phyloP scores from a whole-genome alignment of 2,329 filamentous ascomycete genomes.

The Hypoxylon sp. region DNA sequence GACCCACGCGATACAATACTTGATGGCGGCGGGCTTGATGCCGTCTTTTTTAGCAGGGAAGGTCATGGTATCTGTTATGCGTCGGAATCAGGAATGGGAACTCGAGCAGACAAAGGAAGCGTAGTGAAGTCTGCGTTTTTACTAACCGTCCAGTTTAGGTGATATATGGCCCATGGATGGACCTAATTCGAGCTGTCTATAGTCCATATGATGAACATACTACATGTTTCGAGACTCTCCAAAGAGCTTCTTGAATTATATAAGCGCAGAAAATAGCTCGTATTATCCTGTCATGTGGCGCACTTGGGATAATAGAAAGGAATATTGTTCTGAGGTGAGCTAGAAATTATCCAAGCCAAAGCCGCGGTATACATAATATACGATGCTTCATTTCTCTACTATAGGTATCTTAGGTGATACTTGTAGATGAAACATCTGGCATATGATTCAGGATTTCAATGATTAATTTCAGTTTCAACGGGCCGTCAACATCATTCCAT shows the following conservation, averaged over 20 bases:
- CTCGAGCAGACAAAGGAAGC: conserved; percentile 1
- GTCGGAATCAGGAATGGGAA: conserved; percentile 17
- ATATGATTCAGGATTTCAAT: not conserved
- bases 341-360: no score
- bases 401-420: no score
- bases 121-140: not conserved
- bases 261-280: not conserved
- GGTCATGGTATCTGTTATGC: conserved; percentile 25
- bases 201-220: not conserved
- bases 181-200: no score
- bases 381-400: no score
- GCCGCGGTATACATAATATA: no score
- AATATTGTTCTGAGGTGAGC: no score
- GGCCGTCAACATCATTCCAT: not conserved
- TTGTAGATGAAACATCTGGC: no score
- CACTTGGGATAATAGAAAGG: no score
- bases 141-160: not conserved
- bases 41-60: conserved; percentile 19
- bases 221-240: not conserved
- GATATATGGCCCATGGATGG: not conserved
- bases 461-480: not conserved
- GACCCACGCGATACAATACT: conserved; percentile 24
- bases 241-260: no score
- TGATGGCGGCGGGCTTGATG: conserved; percentile 14
- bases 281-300: no score